Base-by-base conservation (phyloP, 2,329 filamentous ascomycete genomes). In the Diaporthe vexans region DNA sequence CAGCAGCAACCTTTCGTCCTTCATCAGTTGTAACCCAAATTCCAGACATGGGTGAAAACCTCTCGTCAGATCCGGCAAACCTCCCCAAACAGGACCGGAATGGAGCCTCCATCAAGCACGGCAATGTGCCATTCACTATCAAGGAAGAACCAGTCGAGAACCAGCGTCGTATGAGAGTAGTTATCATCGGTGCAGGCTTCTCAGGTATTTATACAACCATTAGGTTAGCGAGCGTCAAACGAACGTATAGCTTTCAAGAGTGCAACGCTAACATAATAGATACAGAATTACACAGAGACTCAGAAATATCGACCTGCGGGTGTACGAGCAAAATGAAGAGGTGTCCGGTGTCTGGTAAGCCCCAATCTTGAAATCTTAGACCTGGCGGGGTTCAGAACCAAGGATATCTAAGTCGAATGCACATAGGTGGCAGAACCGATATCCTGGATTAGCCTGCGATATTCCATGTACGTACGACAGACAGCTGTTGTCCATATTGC, bases 391-490 rank as follows among this genome's bases (percentile, higher is more conserved):
- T 48, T 48, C 3, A 21, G 2, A 48, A 21, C 26, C n/a, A n/a
- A 52, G 7, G 21, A 52, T 13, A 24, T 24, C 48, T 52, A 24
- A 52, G 21, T 24, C 8, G 21, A 52, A 52, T 24, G 26, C 24
- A n/a, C n/a, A 24, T 9, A 52, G 48, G 21, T 52, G 48, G 48
- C 48, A 52, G 48, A 52, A 52, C n/a, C 48, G 48, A 52, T 52
- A 52, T 52, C 48, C 48, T 24, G 48, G 48, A 10, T 52, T 52
- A n/a, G 48, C 48, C 48, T 52, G 48, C 48, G 48, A 52, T n/a
- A 52, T 52, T 52, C 48, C 48, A 52, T 52, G 48, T 52, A 52
- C 48, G 48, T 52, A 24, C n/a, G n/a, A 52, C n/a, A 52, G 24
- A 33, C 29, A 5, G 29, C 29, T 13, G n/a, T 24, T 24, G 21